Conservation (phyloP, 805 yeast genomes). For the Wickerhamiella kurtzmanii region DNA sequence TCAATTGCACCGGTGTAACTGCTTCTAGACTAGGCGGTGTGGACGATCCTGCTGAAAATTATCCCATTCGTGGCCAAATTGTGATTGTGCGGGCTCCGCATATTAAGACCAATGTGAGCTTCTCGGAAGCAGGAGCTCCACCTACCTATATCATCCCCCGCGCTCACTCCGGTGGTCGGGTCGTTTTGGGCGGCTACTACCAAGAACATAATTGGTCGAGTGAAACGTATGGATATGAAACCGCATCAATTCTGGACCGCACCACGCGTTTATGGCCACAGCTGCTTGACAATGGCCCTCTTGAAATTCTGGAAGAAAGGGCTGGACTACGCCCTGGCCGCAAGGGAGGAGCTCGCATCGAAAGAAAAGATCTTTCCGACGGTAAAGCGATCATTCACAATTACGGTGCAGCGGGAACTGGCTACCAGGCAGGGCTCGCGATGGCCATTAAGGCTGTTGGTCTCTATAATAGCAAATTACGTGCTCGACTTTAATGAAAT, state of each 20-base stretch:
- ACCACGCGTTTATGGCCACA: slow-evolving; percentile 37
- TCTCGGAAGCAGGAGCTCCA: slow-evolving; percentile 9
- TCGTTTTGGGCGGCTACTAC: slow-evolving; percentile 62
- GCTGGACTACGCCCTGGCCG: slow-evolving; percentile 71
- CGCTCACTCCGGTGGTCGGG: slow-evolving; percentile 50
- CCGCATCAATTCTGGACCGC: slow-evolving; percentile 47
- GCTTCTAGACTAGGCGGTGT: slow-evolving; percentile 54
- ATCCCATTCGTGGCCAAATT: slow-evolving; percentile 73
- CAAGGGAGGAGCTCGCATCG: slow-evolving; percentile 63
- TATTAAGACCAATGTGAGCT: slow-evolving; percentile 38
- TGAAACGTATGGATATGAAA: slow-evolving; percentile 43
- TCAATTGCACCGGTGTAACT: slow-evolving; percentile 70
- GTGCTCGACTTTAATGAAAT: background rate
- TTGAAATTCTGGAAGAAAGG: slow-evolving; percentile 47
- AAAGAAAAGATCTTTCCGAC: slow-evolving; percentile 31
- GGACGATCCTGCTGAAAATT: slow-evolving; percentile 38
- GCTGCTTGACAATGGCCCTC: slow-evolving; percentile 28
- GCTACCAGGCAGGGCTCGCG: slow-evolving; percentile 63
- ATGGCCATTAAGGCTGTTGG: slow-evolving; percentile 35
- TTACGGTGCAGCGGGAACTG: slow-evolving; percentile 69
- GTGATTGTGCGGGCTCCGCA: slow-evolving; percentile 61
- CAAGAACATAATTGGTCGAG: slow-evolving; percentile 52
- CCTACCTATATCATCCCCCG: slow-evolving; percentile 65
- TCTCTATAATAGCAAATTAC: slow-evolving; percentile 10
- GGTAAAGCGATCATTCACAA: slow-evolving; percentile 46